Evolutionary conservation across 257 asterid genomes (phyloP), one percentile per base, ranked within the genome.

Genomic region (Mitragyna speciosa): DNA sequence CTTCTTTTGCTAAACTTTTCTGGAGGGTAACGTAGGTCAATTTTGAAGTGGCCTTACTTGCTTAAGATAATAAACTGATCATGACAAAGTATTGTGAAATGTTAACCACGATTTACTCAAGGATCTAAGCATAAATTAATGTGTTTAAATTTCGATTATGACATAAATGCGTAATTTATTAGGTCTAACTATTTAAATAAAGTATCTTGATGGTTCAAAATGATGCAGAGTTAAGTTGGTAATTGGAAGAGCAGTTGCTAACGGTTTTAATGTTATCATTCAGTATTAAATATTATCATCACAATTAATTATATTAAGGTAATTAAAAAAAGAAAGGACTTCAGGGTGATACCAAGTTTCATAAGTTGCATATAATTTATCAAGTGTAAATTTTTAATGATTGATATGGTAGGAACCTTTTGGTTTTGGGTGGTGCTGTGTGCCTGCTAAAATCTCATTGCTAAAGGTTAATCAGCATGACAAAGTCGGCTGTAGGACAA

Each of bases 141-240:
- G 54, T 30, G 67, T 6, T 36, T 12, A 43, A 68, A 75, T 76
- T 72, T 76, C 72, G 85, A 79, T 51, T 0, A 51, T 69, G 84
- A 84, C 75, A n/a, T 76, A 52, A n/a, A 20, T 49, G 9, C 19
- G 39, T 76, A 33, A 31, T 49, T 16, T 64, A 82, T 48, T 63
- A 63, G 77, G 78, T 5, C 36, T 43, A 30, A 66, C 9, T 49
- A 66, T 47, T 71, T 70, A 72, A 73, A 63, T 83, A 83, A 65
- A 79, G 11, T 64, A 88, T 63, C 56, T 84, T 69, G 19, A 85
- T 92, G 95, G 95, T 41, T 79, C 73, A 70, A 76, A 83, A 71
- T 71, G 16, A 68, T 67, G 82, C 43, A 54, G 69, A 70, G 71
- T 78, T 59, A 41, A 71, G 89, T 64, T 82, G 88, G 93, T 82